These are phyloP conservation scores for Hypsizygus marmoreus DNA, from an alignment of 768 basidiomycete genomes.

Conservation along the genomic window DNA sequence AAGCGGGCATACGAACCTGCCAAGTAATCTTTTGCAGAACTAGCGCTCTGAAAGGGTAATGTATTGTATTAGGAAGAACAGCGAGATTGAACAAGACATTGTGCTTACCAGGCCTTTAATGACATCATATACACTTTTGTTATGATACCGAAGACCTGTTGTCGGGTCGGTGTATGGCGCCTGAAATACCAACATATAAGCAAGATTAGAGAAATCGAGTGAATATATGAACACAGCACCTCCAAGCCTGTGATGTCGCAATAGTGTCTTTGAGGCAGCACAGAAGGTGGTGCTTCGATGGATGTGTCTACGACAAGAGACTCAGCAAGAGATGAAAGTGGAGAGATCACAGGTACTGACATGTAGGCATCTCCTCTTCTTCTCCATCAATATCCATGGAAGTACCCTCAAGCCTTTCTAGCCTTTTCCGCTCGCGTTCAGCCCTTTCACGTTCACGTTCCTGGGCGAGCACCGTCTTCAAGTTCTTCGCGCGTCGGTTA, in stretches of 20 bases:
- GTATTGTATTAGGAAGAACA: background rate
- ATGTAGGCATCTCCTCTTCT: slow-evolving; percentile 68
- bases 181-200: slow-evolving; percentile 31
- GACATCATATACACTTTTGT: slow-evolving; percentile 85
- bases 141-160: slow-evolving; percentile 78
- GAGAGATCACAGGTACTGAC: slow-evolving; percentile 38
- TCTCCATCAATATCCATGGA: slow-evolving; percentile 61
- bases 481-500: slow-evolving; percentile 74
- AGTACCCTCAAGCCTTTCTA: slow-evolving; percentile 46
- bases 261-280: slow-evolving; percentile 74
- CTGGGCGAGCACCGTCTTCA: slow-evolving; percentile 76
- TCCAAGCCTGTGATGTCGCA: slow-evolving; percentile 89
- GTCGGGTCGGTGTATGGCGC: slow-evolving; percentile 85
- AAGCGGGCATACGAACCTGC: slow-evolving; percentile 43
- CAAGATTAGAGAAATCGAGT: background rate
- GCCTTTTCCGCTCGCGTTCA: slow-evolving; percentile 60
- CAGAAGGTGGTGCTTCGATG: slow-evolving; percentile 83
- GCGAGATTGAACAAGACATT: background rate
- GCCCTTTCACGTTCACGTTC: slow-evolving; percentile 77
- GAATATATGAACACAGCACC: slow-evolving; percentile 33
- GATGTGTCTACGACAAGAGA: slow-evolving; percentile 60
- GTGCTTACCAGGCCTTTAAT: slow-evolving; percentile 68
- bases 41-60: slow-evolving; percentile 50
- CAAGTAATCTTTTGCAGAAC: slow-evolving; percentile 77
- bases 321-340: background rate